A percentile compares a stretch with the other conserved stretches of the same genome.
Evolutionary conservation across 169 alveolate genomes (phyloP).

Genomic region (Eimeria falciformis): DNA sequence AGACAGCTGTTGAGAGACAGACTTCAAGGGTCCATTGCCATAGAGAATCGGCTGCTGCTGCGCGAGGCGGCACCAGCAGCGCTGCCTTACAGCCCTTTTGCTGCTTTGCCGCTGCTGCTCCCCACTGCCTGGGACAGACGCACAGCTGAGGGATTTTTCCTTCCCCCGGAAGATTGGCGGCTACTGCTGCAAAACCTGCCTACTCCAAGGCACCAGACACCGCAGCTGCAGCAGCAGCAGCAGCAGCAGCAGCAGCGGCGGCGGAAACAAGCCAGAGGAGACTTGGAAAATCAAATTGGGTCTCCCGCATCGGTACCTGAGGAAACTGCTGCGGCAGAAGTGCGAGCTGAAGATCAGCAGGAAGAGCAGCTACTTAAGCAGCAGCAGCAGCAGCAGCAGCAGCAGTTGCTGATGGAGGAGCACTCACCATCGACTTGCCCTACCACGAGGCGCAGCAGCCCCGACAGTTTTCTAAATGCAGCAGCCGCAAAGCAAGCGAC

Average conservation of each 20-base stretch:
- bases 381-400: slow-evolving; percentile 22
- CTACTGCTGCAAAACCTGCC: slow-evolving; percentile 52
- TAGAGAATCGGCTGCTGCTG: slow-evolving; percentile 71
- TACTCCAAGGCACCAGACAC: slow-evolving; percentile 13
- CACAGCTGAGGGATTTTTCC: slow-evolving; percentile 30
- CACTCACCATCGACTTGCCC: slow-evolving; percentile 37
- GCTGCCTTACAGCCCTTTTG: slow-evolving; percentile 64
- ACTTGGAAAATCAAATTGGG: background rate
- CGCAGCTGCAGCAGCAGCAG: background rate
- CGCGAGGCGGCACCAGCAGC: slow-evolving; percentile 51
- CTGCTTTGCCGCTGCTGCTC: slow-evolving; percentile 65
- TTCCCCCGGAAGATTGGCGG: slow-evolving; percentile 59
- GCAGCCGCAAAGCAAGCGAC: slow-evolving; percentile 16
- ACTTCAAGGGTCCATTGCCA: slow-evolving; percentile 61
- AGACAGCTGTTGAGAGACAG: slow-evolving; percentile 72
- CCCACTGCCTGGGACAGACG: slow-evolving; percentile 77
- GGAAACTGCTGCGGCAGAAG: background rate
- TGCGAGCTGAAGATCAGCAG: background rate
- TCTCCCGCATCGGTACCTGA: background rate
- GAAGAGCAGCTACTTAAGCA: background rate
- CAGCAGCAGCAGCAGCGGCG: slow-evolving; percentile 19
- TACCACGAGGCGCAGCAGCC: slow-evolving; percentile 9
- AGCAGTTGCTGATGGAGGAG: slow-evolving; percentile 35
- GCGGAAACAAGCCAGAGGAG: background rate
- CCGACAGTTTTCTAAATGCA: background rate